Conservation (phyloP, 805 yeast species). For the Nakazawaea populi region DNA sequence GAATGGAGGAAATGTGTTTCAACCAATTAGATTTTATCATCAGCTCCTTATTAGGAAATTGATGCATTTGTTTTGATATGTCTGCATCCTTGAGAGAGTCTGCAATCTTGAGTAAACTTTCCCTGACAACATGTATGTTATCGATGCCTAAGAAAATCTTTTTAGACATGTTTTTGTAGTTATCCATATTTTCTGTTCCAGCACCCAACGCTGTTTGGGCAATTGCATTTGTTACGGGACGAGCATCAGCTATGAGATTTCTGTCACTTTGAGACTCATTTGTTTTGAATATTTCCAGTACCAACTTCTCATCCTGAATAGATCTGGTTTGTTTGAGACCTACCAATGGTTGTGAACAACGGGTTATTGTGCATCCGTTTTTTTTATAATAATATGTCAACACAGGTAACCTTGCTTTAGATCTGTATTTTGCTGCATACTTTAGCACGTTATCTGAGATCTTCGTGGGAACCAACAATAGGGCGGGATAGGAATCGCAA, state of each 20-base stretch:
- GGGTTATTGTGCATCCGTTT: slow-evolving; percentile 72
- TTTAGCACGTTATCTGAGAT: slow-evolving; percentile 77
- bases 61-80: slow-evolving; percentile 31
- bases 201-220: slow-evolving; percentile 97
- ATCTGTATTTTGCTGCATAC: slow-evolving; percentile 81
- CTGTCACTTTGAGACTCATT: slow-evolving; percentile 31
- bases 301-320: slow-evolving; percentile 82
- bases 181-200: slow-evolving; percentile 92
- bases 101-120: slow-evolving; percentile 59
- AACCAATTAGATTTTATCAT: slow-evolving; percentile 76
- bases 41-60: slow-evolving; percentile 42
- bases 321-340: slow-evolving; percentile 86
- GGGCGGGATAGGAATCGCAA: slow-evolving; percentile 70
- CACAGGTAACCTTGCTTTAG: slow-evolving; percentile 80
- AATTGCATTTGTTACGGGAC: slow-evolving; percentile 92
- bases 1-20: slow-evolving; percentile 57
- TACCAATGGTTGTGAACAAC: slow-evolving; percentile 91
- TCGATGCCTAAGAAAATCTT: slow-evolving; percentile 86
- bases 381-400: slow-evolving; percentile 67
- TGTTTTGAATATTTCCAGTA: slow-evolving; percentile 65
- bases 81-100: slow-evolving; percentile 67
- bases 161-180: slow-evolving; percentile 61
- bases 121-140: slow-evolving; percentile 93
- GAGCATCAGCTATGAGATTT: slow-evolving; percentile 80
- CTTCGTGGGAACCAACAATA: slow-evolving; percentile 63